phyloP scores from a whole-genome alignment of 1,284 basidiomycete species.

The Cryptococcus maquisensis region DNA sequence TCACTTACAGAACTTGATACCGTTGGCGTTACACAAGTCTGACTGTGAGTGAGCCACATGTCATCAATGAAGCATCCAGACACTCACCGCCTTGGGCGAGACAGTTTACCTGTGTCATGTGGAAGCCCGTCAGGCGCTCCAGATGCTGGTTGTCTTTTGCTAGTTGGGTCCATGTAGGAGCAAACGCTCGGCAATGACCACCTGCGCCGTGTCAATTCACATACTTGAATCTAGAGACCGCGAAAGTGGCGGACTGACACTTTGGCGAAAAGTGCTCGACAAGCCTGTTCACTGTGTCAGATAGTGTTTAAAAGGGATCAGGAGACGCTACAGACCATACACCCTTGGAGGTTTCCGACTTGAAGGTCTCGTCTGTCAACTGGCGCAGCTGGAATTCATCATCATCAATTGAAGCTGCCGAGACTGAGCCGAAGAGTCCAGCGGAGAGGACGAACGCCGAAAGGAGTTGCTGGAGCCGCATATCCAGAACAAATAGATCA shows the following conservation, averaged over 20 bases:
- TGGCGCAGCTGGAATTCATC: slow-evolving; percentile 40
- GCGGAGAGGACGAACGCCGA: not conserved
- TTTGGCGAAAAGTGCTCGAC: slow-evolving; percentile 49
- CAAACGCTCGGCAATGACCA: slow-evolving; percentile 47
- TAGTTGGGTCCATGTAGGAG: slow-evolving; percentile 77
- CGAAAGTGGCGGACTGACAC: slow-evolving; percentile 34
- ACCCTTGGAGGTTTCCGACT: slow-evolving; percentile 56
- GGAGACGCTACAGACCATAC: slow-evolving; percentile 58
- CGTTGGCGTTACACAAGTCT: slow-evolving; percentile 75
- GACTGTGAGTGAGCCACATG: not conserved
- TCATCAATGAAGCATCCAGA: not conserved
- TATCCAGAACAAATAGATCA: not conserved
- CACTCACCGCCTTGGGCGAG: slow-evolving; percentile 70
- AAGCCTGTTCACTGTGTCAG: slow-evolving; percentile 29
- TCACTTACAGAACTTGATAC: slow-evolving; percentile 59
- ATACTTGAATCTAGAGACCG: not conserved
- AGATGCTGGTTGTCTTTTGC: slow-evolving; percentile 56
- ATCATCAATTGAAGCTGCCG: slow-evolving; percentile 1
- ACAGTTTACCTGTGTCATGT: slow-evolving; percentile 82
- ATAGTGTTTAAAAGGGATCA: not conserved
- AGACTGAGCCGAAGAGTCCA: not conserved
- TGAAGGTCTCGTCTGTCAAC: slow-evolving; percentile 65
- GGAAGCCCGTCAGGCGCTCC: slow-evolving; percentile 57
- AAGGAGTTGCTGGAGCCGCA: slow-evolving; percentile 7
- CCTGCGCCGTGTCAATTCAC: slow-evolving; percentile 24